Evolutionary conservation across 768 basidiomycete species (phyloP).

Genomic region (Lactarius psammicola): DNA sequence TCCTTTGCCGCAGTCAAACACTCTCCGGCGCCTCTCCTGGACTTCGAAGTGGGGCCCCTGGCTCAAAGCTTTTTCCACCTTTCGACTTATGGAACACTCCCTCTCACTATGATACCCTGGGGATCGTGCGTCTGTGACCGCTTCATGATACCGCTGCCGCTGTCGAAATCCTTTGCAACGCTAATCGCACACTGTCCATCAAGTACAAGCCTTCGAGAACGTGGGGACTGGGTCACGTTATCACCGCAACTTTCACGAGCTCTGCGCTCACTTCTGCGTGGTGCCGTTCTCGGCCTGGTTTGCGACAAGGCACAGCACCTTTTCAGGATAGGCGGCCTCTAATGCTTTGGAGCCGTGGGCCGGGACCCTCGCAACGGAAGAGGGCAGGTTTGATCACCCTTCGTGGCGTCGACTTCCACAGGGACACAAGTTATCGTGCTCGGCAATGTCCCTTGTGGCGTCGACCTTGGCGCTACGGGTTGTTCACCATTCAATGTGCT

Average conservation of each 20-base stretch:
- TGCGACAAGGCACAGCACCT: neutral
- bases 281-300: neutral
- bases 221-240: neutral
- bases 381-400: neutral
- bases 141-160: neutral
- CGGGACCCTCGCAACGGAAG: neutral
- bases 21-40: neutral
- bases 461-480: neutral
- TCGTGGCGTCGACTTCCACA: neutral
- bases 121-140: neutral
- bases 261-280: neutral
- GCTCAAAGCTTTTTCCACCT: neutral
- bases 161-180: neutral
- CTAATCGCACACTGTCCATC: neutral
- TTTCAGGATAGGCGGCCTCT: neutral
- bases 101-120: neutral
- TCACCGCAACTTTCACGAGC: neutral
- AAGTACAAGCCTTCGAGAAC: neutral
- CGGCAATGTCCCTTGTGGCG: neutral
- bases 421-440: neutral
- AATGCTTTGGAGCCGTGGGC: neutral
- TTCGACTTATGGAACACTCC: neutral
- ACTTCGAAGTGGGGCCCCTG: constrained; percentile 1
- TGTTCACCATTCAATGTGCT: neutral
- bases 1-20: neutral